Percentiles rank a stretch among this genome's conserved stretches.
These are phyloP conservation scores for Arabidopsis suecica DNA, from an alignment of 345 rosid species.

Conservation along the genomic window DNA sequence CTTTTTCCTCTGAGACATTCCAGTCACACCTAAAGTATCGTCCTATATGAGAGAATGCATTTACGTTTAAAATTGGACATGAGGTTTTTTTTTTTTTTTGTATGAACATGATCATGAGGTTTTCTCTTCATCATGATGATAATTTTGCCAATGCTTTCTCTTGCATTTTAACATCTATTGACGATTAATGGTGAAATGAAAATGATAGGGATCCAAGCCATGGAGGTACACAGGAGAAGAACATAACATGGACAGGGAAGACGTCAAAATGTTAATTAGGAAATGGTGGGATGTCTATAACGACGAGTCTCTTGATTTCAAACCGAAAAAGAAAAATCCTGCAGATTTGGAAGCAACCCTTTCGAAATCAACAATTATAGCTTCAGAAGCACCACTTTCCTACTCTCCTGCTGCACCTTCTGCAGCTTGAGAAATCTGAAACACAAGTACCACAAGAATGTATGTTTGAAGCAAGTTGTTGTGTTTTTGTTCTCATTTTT, in stretches of 20 bases:
- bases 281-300: slow-evolving; percentile 65
- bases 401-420: not conserved
- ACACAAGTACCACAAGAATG: not conserved
- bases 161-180: not conserved
- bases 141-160: not conserved
- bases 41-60: no score
- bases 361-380: not conserved
- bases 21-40: no score
- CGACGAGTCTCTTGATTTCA: slow-evolving; percentile 57
- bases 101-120: no score
- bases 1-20: no score
- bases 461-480: not conserved
- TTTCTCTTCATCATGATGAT: no score
- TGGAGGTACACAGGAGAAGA: slow-evolving; percentile 69
- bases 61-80: no score
- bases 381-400: not conserved
- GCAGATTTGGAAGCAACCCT: slow-evolving; percentile 38
- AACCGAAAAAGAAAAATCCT: slow-evolving; percentile 29
- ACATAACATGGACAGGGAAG: slow-evolving; percentile 61
- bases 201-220: slow-evolving; percentile 57
- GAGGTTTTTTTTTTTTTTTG: no score
- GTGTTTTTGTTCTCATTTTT: not conserved
- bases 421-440: not conserved
- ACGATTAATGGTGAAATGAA: not conserved
- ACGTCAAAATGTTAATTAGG: slow-evolving; percentile 51